A percentile compares a stretch with the other conserved stretches of the same genome.
Conservation (phyloP, 2,329 filamentous ascomycete species). For the Alternaria infectoria region DNA sequence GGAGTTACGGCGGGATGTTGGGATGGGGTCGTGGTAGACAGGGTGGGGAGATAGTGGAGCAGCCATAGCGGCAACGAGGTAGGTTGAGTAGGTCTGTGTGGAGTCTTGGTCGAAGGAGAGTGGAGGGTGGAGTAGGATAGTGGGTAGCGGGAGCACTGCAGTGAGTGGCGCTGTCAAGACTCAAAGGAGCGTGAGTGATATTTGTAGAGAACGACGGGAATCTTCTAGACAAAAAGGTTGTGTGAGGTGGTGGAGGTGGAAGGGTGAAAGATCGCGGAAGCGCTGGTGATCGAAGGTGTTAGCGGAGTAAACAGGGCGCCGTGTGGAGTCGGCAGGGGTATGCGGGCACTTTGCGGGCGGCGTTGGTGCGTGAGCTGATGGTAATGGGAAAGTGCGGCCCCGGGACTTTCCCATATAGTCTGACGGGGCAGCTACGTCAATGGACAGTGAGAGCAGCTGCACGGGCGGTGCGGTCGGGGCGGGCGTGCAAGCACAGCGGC, state of each 20-base stretch:
- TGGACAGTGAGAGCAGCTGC: neutral
- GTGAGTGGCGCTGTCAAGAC: constrained; percentile 6
- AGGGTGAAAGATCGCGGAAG: constrained; percentile 25
- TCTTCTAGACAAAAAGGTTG: constrained; percentile 17
- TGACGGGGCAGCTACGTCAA: constrained; percentile 25
- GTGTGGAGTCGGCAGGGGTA: constrained; percentile 31
- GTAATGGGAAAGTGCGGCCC: constrained; percentile 21
- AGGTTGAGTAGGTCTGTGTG: constrained; percentile 7
- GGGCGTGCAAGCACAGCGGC: neutral
- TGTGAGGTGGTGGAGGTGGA: constrained; percentile 10
- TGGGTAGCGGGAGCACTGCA: constrained; percentile 2
- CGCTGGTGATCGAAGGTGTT: constrained; percentile 33
- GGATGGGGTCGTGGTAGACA: constrained; percentile 28
- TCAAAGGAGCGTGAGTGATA: constrained; percentile 25
- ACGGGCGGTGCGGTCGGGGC: constrained; percentile 4
- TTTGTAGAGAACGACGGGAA: constrained; percentile 25
- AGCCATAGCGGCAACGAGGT: constrained; percentile 26
- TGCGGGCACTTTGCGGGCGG: constrained; percentile 10
- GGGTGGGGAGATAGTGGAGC: constrained; percentile 24
- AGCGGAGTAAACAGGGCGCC: constrained; percentile 31
- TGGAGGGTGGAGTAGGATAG: constrained; percentile 5
- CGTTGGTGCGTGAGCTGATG: constrained; percentile 3
- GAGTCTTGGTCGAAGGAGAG: constrained; percentile 11
- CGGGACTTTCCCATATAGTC: constrained; percentile 25
- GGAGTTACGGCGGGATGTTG: constrained; percentile 34